These are phyloP conservation scores for Colletotrichum sp. DNA, from an alignment of 2,329 filamentous ascomycete species.

Conservation along the genomic window DNA sequence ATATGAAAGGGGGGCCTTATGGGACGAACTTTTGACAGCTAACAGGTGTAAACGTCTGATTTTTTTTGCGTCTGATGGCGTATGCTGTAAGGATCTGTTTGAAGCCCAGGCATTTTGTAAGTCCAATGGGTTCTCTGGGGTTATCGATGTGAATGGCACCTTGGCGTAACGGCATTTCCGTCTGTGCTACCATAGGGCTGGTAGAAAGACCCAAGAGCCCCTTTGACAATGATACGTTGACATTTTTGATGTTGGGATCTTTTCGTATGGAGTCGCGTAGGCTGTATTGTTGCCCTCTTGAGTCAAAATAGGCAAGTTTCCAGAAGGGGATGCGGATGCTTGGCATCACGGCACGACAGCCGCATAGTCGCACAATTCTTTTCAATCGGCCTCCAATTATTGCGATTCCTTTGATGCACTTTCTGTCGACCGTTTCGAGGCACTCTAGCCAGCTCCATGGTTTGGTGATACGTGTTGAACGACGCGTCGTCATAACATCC, in stretches of 20 bases:
- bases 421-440: accelerated
- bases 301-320: not conserved
- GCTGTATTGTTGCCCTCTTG: not conserved
- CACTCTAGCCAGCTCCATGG: not conserved
- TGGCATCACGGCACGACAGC: not conserved
- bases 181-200: not conserved
- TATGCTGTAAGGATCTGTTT: not conserved
- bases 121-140: not conserved
- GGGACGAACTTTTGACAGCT: not conserved
- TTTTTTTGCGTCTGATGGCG: not conserved
- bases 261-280: not conserved
- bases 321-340: not conserved
- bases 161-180: not conserved
- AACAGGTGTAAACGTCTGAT: not conserved
- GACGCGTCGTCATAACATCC: not conserved
- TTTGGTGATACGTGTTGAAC: not conserved
- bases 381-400: not conserved
- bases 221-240: not conserved
- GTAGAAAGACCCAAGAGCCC: not conserved
- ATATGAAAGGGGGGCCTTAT: not conserved
- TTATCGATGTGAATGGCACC: not conserved
- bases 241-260: not conserved
- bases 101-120: not conserved
- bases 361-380: not conserved
- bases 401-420: accelerated